Percentiles rank a stretch among this genome's conserved stretches.
Conservation (phyloP, 208 protist species). For the Trichomonas vaginalis region DNA sequence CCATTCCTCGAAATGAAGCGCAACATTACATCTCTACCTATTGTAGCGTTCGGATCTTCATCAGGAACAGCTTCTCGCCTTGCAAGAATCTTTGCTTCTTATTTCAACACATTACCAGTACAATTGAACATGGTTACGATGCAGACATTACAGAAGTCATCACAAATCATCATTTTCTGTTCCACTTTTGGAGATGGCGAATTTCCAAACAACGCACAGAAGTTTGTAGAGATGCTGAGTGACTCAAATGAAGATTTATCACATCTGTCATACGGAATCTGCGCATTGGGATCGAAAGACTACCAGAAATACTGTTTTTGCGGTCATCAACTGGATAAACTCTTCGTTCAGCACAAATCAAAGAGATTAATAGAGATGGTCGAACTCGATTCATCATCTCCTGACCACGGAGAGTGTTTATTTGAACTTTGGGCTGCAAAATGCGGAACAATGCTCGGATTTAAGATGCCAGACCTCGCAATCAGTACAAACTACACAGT, state of each 20-base stretch:
- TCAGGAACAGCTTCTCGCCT: background rate
- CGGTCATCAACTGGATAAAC: background rate
- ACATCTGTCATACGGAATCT: background rate
- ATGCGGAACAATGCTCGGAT: background rate
- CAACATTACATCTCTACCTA: background rate
- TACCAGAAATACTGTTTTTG: background rate
- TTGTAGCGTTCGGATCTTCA: background rate
- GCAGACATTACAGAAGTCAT: background rate
- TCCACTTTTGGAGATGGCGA: background rate
- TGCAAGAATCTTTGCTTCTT: background rate
- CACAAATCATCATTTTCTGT: background rate
- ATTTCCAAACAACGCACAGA: background rate
- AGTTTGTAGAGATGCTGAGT: background rate
- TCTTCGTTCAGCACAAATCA: background rate
- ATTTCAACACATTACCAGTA: background rate
- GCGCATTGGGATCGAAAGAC: background rate
- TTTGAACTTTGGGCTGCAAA: background rate
- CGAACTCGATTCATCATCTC: background rate
- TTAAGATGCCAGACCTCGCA: background rate
- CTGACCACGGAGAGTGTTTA: background rate
- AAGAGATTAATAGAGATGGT: background rate
- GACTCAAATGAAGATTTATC: background rate
- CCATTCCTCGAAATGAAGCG: background rate
- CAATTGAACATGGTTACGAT: background rate
- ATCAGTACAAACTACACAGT: background rate